These are phyloP conservation scores for Prunus davidiana DNA, from an alignment of 306 rosid species.

Conservation along the genomic window DNA sequence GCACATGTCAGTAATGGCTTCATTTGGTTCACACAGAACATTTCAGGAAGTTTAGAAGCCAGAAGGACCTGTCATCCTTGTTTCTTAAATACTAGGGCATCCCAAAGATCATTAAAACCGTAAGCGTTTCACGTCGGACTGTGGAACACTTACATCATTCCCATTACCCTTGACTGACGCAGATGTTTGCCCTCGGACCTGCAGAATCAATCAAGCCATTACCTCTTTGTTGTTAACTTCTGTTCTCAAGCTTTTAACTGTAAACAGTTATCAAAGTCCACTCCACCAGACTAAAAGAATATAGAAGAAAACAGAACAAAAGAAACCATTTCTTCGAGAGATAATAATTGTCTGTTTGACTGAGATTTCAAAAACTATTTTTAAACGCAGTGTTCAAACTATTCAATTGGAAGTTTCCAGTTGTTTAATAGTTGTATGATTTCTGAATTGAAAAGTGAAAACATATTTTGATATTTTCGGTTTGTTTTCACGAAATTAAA, in stretches of 20 bases:
- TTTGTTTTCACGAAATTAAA: background rate
- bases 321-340: background rate
- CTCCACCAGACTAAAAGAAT: background rate
- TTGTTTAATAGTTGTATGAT: no score
- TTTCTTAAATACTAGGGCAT: background rate
- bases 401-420: background rate
- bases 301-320: background rate
- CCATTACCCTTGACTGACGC: constrained; percentile 44
- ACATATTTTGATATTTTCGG: background rate
- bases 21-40: constrained; percentile 17
- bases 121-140: constrained; percentile 54
- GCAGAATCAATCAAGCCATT: constrained; percentile 31
- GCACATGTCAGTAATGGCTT: background rate
- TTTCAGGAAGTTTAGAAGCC: constrained; percentile 11
- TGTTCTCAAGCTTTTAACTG: no score
- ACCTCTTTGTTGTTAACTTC: background rate
- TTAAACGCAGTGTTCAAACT: background rate
- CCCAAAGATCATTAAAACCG: constrained; percentile 30
- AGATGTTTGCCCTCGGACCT: constrained; percentile 58
- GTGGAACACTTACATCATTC: constrained; percentile 75
- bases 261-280: background rate
- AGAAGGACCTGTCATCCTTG: constrained; percentile 13
- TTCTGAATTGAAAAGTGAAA: no score
- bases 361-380: background rate
- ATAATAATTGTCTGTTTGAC: background rate